Percentiles rank a stretch among this genome's conserved stretches.
These are phyloP conservation scores for Daldinia loculata DNA, from an alignment of 495 filamentous ascomycete species.

Conservation along the genomic window DNA sequence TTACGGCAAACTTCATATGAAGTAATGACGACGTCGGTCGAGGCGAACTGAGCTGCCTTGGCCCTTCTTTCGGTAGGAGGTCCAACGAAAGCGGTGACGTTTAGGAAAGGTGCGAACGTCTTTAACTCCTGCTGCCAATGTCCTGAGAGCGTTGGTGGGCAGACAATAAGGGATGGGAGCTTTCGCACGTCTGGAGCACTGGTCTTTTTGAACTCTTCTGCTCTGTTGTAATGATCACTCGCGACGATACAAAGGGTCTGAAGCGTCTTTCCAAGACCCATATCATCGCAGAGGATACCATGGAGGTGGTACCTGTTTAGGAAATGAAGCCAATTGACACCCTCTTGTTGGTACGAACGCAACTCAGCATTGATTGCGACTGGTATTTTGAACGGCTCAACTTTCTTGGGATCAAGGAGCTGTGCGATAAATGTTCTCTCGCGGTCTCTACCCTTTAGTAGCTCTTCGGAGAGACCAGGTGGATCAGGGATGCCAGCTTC, in stretches of 20 bases:
- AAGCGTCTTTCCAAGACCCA: conserved; percentile 97
- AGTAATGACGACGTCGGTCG: conserved; percentile 91
- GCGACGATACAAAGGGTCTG: conserved; percentile 98
- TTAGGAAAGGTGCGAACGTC: conserved; percentile 92
- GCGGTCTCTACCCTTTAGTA: conserved; percentile 87
- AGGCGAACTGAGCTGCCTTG: conserved; percentile 70
- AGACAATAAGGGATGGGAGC: conserved; percentile 92
- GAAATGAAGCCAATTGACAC: conserved; percentile 98
- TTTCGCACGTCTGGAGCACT: conserved; percentile 76
- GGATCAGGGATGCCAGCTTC: conserved; percentile 98
- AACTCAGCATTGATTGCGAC: conserved; percentile 97
- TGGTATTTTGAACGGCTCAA: conserved; percentile 91
- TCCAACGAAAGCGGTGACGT: conserved; percentile 87
- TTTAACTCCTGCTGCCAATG: conserved; percentile 99
- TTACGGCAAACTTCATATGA: conserved; percentile 98
- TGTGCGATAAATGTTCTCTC: conserved; percentile 97
- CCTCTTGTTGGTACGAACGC: conserved; percentile 96
- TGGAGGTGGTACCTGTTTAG: conserved; percentile 97
- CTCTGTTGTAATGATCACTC: conserved; percentile 92
- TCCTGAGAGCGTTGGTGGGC: conserved; percentile 95
- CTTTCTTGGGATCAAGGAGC: conserved; percentile 93
- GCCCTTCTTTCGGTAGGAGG: conserved; percentile 79
- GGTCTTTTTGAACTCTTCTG: conserved; percentile 86
- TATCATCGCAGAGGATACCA: conserved; percentile 98
- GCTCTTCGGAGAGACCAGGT: conserved; percentile 85